phyloP scores from a whole-genome alignment of 148 eudicot species.

The Nyssa sinensis region DNA sequence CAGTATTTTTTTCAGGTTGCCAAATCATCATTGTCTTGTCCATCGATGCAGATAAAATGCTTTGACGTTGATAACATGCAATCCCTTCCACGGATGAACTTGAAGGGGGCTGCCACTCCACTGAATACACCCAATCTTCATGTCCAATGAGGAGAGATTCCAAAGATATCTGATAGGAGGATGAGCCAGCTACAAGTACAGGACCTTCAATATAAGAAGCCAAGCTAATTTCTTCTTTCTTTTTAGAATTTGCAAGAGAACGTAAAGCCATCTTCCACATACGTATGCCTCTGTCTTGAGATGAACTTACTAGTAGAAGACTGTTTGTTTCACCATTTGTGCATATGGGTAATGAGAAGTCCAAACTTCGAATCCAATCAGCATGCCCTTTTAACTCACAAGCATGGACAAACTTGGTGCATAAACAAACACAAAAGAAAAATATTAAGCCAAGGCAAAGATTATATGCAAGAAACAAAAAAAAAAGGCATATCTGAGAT shows the following conservation, averaged over 20 bases:
- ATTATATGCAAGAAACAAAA: not conserved
- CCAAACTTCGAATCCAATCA: conserved; percentile 94
- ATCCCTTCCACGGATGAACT: conserved; percentile 32
- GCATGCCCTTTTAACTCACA: conserved; percentile 96
- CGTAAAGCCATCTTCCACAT: conserved; percentile 69
- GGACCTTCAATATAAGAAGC: conserved; percentile 96
- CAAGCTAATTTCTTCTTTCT: conserved; percentile 49
- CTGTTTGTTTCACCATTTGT: conserved; percentile 40
- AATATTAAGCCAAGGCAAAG: conserved; percentile 3
- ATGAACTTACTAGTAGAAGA: conserved; percentile 79
- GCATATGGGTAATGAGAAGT: conserved; percentile 78
- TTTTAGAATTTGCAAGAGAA: conserved; percentile 29
- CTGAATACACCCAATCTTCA: conserved; percentile 98
- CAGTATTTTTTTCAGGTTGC: conserved; percentile 92
- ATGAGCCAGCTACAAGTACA: conserved; percentile 56
- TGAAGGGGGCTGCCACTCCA: conserved; percentile 88
- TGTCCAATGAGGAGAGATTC: conserved; percentile 97
- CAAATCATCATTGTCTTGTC: conserved; percentile 99
- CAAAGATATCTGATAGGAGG: conserved; percentile 72
- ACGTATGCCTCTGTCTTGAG: conserved; percentile 86
- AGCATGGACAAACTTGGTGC: conserved; percentile 66
- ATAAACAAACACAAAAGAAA: conserved; percentile 3
- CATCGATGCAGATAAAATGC: conserved; percentile 94
- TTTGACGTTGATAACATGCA: conserved; percentile 58
- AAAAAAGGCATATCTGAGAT: not conserved